phyloP scores from a whole-genome alignment of 78 protist species.

The Speleostelium caveatum region DNA sequence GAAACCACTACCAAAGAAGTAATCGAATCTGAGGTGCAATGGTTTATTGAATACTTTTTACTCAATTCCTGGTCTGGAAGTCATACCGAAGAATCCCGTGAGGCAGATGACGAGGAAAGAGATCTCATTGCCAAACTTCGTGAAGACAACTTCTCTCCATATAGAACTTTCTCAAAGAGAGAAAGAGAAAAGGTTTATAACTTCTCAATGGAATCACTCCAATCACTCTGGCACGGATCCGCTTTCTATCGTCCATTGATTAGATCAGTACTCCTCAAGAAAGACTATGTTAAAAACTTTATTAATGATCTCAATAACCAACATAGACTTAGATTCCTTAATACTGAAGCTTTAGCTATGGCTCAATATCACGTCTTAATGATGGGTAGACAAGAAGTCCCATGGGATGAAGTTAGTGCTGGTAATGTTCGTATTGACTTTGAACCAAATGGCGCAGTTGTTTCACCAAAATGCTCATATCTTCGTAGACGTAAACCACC shows the following conservation, averaged over 20 bases:
- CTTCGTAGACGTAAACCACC: slow-evolving; percentile 81
- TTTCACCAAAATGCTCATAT: slow-evolving; percentile 63
- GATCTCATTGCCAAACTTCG: slow-evolving; percentile 47
- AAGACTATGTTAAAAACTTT: slow-evolving; percentile 57
- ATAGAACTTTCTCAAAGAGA: slow-evolving; percentile 25
- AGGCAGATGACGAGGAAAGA: slow-evolving; percentile 45
- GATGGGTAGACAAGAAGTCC: slow-evolving; percentile 78
- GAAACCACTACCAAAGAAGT: slow-evolving; percentile 63
- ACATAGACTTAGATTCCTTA: slow-evolving; percentile 60
- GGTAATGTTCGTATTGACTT: slow-evolving; percentile 78
- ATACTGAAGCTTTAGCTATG: slow-evolving; percentile 65
- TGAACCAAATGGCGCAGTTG: slow-evolving; percentile 48
- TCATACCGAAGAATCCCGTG: slow-evolving; percentile 21
- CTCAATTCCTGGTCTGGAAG: slow-evolving; percentile 51
- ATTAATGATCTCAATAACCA: slow-evolving; percentile 29
- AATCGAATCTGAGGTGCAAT: slow-evolving; percentile 67
- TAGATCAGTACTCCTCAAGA: slow-evolving; percentile 40
- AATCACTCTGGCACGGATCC: slow-evolving; percentile 75
- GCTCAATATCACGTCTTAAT: slow-evolving; percentile 68
- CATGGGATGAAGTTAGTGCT: slow-evolving; percentile 62
- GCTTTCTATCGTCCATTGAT: slow-evolving; percentile 66
- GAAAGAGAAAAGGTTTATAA: slow-evolving; percentile 47
- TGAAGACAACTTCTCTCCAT: slow-evolving; percentile 73
- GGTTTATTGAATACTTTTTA: slow-evolving; percentile 71
- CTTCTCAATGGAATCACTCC: slow-evolving; percentile 56